Evolutionary conservation across 208 protist species (phyloP), one percentile per base, ranked within the genome.

Genomic region (Leishmania amazonensis): DNA sequence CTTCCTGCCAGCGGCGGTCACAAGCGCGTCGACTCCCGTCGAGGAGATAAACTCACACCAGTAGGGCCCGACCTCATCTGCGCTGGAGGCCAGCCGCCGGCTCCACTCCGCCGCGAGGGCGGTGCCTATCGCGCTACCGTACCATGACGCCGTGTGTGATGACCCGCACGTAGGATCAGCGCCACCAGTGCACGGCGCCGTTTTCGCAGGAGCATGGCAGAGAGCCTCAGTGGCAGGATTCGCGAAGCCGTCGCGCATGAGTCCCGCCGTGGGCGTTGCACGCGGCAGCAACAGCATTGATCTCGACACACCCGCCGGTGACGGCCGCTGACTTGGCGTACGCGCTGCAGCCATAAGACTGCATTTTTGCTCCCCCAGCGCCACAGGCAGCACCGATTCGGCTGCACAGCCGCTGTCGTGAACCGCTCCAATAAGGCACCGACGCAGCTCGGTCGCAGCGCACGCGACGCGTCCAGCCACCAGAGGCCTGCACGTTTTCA

Each of bases 201-300:
- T 2, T 3, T 49, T 35, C 1, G 21, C 71, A 24, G 58, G 54
- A 21, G 31, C 13, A 51, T 47, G 1, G 51, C 77, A 80, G 5
- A 86, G 65, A 31, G 78, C 83, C 57, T 83, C 64, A 1, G 83
- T 86, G 11, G 74, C 47, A 5, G 78, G 35, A 49, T 75, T 86
- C 31, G 83, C 53, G 49, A 86, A 86, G 35, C 83, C 83, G 4
- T 64, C 76, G 74, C 83, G 83, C 74, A 80, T 65, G 54, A 86
- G 40, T 62, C 17, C 42, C 45, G 74, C 82, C 28, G 74, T 51
- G 0, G 75, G 72, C 1, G 28, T 13, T 54, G 47, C 53, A 42
- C 74, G 83, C 65, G 54, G 78, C 51, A 74, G 28, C 57, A 13
- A 35, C 42, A 53, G 71, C 17, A 47, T 49, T 40, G 57, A 53